These are phyloP conservation scores for Strigomonas culicis DNA, from an alignment of 208 protist genomes.

Conservation along the genomic window DNA sequence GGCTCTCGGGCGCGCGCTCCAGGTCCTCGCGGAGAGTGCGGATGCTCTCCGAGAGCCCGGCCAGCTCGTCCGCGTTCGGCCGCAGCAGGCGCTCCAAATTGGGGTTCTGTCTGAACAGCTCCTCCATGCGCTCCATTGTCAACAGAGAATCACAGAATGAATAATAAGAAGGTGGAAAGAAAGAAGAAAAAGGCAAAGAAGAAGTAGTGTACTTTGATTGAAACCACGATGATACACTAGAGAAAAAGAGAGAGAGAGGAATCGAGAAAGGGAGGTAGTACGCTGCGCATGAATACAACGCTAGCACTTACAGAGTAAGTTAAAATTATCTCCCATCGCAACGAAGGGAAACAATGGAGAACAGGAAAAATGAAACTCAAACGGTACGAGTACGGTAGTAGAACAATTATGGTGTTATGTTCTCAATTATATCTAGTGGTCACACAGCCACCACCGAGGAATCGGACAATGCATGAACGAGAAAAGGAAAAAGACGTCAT, in stretches of 20 bases:
- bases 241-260: slow-evolving; percentile 6
- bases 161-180: background rate
- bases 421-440: no score
- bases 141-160: slow-evolving; percentile 3
- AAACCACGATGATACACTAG: background rate
- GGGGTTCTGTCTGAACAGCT: slow-evolving; percentile 46
- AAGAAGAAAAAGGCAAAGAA: slow-evolving; percentile 3
- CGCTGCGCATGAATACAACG: background rate
- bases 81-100: slow-evolving; percentile 35
- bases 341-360: background rate
- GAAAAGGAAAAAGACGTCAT: no score
- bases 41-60: slow-evolving; percentile 45
- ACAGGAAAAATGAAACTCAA: background rate
- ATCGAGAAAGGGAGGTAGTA: background rate
- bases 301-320: background rate
- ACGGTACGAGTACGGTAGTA: background rate
- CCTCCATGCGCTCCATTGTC: slow-evolving; percentile 28
- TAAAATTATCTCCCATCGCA: background rate
- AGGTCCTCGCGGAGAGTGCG: slow-evolving; percentile 26
- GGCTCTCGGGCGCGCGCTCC: slow-evolving; percentile 24
- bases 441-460: no score
- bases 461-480: no score
- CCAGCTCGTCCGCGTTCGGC: slow-evolving; percentile 46
- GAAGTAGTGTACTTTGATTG: background rate
- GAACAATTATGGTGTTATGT: no score